These are phyloP conservation scores for Leptographium wingfieldii DNA, from an alignment of 2,329 filamentous ascomycete species.

Conservation along the genomic window DNA sequence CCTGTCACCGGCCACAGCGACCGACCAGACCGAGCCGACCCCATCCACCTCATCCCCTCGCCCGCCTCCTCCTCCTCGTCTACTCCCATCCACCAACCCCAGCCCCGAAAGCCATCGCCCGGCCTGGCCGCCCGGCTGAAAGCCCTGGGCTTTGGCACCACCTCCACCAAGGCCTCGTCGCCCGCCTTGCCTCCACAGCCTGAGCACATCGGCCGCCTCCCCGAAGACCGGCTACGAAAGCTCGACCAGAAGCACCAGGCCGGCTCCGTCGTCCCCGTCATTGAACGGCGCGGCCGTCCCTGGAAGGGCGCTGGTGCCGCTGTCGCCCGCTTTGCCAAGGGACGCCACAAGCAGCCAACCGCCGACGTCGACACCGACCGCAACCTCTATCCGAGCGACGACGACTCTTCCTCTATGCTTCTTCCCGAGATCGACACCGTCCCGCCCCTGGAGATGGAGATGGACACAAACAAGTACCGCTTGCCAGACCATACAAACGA, in stretches of 20 bases:
- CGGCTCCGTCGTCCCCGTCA: slow-evolving; percentile 33
- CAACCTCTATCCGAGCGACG: slow-evolving; percentile 3
- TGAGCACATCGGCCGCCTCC: slow-evolving; percentile 52
- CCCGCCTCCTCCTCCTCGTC: not conserved
- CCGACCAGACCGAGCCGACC: not conserved
- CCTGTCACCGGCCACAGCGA: not conserved
- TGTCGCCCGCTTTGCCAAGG: slow-evolving; percentile 16
- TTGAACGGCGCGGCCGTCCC: slow-evolving; percentile 55
- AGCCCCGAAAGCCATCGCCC: slow-evolving; percentile 46
- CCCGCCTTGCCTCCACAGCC: slow-evolving; percentile 18
- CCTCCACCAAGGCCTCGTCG: slow-evolving; percentile 23
- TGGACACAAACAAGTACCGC: slow-evolving; percentile 64
- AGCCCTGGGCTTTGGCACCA: slow-evolving; percentile 46
- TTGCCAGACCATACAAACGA: slow-evolving; percentile 57
- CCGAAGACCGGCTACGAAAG: slow-evolving; percentile 56
- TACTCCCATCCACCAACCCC: not conserved
- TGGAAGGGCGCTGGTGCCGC: slow-evolving; percentile 56
- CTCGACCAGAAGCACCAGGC: slow-evolving; percentile 56
- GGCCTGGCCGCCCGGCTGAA: slow-evolving; percentile 53
- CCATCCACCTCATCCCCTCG: not conserved
- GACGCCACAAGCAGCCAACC: slow-evolving; percentile 1
- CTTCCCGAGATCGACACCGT: slow-evolving; percentile 40
- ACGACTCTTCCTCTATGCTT: slow-evolving; percentile 20
- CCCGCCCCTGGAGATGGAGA: slow-evolving; percentile 33
- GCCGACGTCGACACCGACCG: slow-evolving; percentile 6